Evolutionary conservation across 225 moss, liverwort and hornwort genomes (phyloP).

Genomic region (Thuidium tamariscinum): DNA sequence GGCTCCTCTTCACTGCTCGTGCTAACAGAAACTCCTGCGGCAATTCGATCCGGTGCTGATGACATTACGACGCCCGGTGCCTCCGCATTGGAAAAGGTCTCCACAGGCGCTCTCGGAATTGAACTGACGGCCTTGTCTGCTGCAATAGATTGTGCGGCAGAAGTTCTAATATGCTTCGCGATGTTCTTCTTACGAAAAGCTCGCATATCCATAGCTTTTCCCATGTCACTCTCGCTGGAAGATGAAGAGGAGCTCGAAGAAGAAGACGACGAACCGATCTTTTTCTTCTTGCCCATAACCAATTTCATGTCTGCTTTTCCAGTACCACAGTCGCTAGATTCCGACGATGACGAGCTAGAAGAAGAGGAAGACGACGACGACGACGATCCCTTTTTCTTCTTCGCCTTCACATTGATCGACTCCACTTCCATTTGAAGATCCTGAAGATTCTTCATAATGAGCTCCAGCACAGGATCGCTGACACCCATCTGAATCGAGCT

Average conservation of each 20-base stretch:
- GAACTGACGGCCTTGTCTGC: background rate
- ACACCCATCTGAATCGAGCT: background rate
- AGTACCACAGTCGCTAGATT: conserved; percentile 19
- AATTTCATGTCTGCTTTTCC: background rate
- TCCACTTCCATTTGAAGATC: conserved; percentile 21
- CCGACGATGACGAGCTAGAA: conserved; percentile 20
- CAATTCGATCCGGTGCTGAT: background rate
- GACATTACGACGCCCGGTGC: background rate
- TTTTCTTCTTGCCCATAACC: conserved; percentile 8
- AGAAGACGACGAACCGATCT: conserved; percentile 8
- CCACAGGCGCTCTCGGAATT: background rate
- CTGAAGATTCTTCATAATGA: conserved; percentile 2
- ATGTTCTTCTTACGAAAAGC: conserved; percentile 9
- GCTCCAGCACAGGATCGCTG: background rate
- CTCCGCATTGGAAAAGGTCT: background rate
- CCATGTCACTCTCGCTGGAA: conserved; percentile 22
- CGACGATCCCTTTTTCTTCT: conserved; percentile 18
- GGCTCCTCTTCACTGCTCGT: conserved; percentile 10
- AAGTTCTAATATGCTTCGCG: background rate
- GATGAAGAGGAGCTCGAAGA: conserved; percentile 22
- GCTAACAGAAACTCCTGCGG: background rate
- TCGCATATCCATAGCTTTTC: conserved; percentile 31
- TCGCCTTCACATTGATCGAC: conserved; percentile 14
- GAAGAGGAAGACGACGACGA: background rate
- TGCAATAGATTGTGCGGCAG: background rate